phyloP scores from a whole-genome alignment of 768 basidiomycete species.

The Cyclocybe aegerita region DNA sequence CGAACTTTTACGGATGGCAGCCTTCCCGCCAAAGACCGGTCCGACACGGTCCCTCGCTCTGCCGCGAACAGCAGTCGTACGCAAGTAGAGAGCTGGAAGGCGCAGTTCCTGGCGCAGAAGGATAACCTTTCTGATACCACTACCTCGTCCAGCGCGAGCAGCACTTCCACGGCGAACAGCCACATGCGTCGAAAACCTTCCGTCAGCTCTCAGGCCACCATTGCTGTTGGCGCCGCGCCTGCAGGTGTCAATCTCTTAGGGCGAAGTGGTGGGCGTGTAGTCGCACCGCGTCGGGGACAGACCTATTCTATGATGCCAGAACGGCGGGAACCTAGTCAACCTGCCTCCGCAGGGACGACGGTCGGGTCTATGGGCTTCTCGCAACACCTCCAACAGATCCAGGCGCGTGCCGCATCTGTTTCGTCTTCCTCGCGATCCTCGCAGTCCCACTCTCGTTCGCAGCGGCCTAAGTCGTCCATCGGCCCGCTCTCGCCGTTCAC shows the following conservation, averaged over 20 bases:
- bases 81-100: conserved; percentile 22
- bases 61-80: conserved; percentile 13
- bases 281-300: conserved; percentile 35
- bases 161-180: background rate
- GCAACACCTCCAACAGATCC: conserved; percentile 23
- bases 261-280: conserved; percentile 28
- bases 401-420: conserved; percentile 11
- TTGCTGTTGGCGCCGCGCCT: conserved; percentile 10
- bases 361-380: conserved; percentile 15
- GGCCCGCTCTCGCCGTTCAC: conserved; percentile 11
- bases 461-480: conserved; percentile 15
- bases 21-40: conserved; percentile 3
- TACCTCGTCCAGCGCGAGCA: background rate
- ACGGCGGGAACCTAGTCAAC: conserved; percentile 3
- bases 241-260: no score
- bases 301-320: conserved; percentile 28
- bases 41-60: conserved; percentile 15
- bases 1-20: conserved; percentile 15
- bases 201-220: conserved; percentile 21
- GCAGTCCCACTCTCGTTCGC: background rate
- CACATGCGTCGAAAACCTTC: background rate
- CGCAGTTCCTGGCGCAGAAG: conserved; percentile 10
- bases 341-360: conserved; percentile 7
- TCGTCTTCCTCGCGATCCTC: background rate
- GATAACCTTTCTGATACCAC: conserved; percentile 3